Percentiles rank a stretch among this genome's conserved stretches.
These are phyloP conservation scores for Diplocarpon mali DNA, from an alignment of 2,329 filamentous ascomycete genomes.

Conservation along the genomic window DNA sequence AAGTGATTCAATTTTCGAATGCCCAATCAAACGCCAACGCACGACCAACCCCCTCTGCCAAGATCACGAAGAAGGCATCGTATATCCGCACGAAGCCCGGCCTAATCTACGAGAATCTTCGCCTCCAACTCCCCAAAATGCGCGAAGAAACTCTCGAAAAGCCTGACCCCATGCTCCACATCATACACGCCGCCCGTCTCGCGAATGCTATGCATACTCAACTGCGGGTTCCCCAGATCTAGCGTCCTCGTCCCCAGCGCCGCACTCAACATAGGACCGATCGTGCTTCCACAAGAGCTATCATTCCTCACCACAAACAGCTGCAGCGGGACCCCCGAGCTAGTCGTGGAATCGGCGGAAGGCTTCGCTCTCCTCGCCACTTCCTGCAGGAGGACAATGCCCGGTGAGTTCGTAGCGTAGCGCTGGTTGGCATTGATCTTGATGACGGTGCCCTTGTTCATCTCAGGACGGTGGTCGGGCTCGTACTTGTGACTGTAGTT, in stretches of 20 bases:
- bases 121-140: constrained; percentile 73
- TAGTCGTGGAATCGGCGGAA: constrained; percentile 34
- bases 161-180: constrained; percentile 70
- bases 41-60: too few relatives aligned
- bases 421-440: constrained; percentile 97
- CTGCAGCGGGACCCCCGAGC: constrained; percentile 73
- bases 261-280: constrained; percentile 91
- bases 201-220: constrained; percentile 94
- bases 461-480: constrained; percentile 76
- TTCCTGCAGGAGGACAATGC: constrained; percentile 86
- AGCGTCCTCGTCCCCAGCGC: constrained; percentile 78
- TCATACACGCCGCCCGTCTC: constrained; percentile 86
- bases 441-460: constrained; percentile 94
- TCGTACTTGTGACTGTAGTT: constrained; percentile 94
- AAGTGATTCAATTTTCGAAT: too few relatives aligned
- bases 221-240: constrained; percentile 37
- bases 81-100: constrained; percentile 15
- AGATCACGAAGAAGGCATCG: too few relatives aligned
- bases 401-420: constrained; percentile 93
- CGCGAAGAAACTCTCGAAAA: constrained; percentile 82
- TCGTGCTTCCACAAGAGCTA: constrained; percentile 87
- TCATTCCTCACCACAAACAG: constrained; percentile 96
- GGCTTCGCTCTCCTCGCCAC: constrained; percentile 53
- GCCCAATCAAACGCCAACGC: too few relatives aligned
- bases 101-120: constrained; percentile 72